phyloP scores from a whole-genome alignment of 1,284 basidiomycete species.

The Sphaerobolus stellatus region DNA sequence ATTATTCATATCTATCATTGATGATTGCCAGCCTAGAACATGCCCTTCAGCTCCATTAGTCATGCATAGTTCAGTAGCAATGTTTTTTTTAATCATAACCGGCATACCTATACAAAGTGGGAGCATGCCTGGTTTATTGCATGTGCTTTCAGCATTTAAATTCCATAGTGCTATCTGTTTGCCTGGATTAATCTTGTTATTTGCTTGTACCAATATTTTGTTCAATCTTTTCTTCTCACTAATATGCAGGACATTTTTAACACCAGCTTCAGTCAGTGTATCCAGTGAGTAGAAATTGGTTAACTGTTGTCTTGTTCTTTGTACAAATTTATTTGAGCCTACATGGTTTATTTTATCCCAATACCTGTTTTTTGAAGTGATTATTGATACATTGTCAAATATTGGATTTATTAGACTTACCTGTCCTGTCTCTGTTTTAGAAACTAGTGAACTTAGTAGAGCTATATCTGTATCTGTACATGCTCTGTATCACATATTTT shows the following conservation, averaged over 20 bases:
- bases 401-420: no score
- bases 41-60: slow-evolving; percentile 35
- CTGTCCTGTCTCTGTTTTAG: no score
- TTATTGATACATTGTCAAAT: no score
- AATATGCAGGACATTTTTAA: not conserved
- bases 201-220: slow-evolving; percentile 5
- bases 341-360: not conserved
- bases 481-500: no score
- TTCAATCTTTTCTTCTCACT: not conserved
- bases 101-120: slow-evolving; percentile 39
- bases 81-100: slow-evolving; percentile 38
- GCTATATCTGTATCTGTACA: no score
- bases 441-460: no score
- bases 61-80: slow-evolving; percentile 38
- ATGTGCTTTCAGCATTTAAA: slow-evolving; percentile 18
- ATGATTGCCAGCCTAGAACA: no score
- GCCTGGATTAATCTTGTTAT: slow-evolving; percentile 8
- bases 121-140: slow-evolving; percentile 30
- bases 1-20: no score
- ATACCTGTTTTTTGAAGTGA: no score
- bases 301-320: slow-evolving; percentile 11
- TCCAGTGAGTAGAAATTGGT: slow-evolving; percentile 32
- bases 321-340: not conserved
- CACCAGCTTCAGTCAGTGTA: slow-evolving; percentile 1
- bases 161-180: slow-evolving; percentile 31